These are phyloP conservation scores for Colletotrichum magnum DNA, from an alignment of 2,329 filamentous ascomycete genomes.

Conservation along the genomic window DNA sequence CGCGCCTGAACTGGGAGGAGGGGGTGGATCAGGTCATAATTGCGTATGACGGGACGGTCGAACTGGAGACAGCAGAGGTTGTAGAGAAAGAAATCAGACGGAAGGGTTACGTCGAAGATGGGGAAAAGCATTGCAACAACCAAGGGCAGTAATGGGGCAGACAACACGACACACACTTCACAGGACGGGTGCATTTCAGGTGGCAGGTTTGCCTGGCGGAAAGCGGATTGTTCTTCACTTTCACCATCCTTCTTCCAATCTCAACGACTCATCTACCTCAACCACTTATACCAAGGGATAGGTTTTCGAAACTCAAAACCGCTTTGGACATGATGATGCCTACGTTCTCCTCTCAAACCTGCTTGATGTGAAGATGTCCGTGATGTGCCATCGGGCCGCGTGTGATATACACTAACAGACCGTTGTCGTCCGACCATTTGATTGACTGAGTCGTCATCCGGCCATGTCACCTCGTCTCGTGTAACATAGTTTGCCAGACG, in stretches of 20 bases:
- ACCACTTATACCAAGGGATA: slow-evolving; percentile 4
- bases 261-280: slow-evolving; percentile 32
- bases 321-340: slow-evolving; percentile 2
- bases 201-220: slow-evolving; percentile 19
- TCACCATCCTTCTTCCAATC: slow-evolving; percentile 37
- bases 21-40: slow-evolving; percentile 31
- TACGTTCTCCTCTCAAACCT: background rate
- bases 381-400: slow-evolving; percentile 24
- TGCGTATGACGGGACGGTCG: slow-evolving; percentile 32
- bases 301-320: slow-evolving; percentile 15
- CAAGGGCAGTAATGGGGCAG: slow-evolving; percentile 23
- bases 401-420: slow-evolving; percentile 3
- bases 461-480: slow-evolving; percentile 25
- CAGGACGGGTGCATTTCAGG: slow-evolving; percentile 13
- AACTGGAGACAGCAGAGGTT: background rate
- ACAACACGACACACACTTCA: slow-evolving; percentile 12
- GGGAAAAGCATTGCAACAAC: slow-evolving; percentile 26
- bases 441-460: slow-evolving; percentile 5
- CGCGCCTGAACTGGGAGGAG: slow-evolving; percentile 36
- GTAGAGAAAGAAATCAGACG: slow-evolving; percentile 4
- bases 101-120: slow-evolving; percentile 11
- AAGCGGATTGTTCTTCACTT: slow-evolving; percentile 35
- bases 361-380: background rate
- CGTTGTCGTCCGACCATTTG: slow-evolving; percentile 16
- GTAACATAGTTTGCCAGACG: slow-evolving; percentile 22